Conservation (phyloP, 2,329 filamentous ascomycete species). For the Bimuria novae-zelandiae region DNA sequence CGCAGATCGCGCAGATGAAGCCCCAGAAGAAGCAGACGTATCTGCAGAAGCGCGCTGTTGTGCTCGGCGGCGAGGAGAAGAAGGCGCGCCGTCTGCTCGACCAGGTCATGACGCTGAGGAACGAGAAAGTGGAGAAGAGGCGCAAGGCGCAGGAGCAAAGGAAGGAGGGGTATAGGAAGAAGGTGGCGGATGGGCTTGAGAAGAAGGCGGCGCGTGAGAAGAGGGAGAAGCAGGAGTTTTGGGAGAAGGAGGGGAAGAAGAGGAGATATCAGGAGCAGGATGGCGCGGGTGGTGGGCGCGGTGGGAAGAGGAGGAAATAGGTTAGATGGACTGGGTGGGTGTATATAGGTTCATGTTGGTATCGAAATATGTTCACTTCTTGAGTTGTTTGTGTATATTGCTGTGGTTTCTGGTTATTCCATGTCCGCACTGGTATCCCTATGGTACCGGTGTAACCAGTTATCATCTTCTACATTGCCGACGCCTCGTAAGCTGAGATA, state of each 20-base stretch:
- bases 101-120: slow-evolving; percentile 86
- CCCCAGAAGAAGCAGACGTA: slow-evolving; percentile 83
- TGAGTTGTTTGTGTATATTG: too few relatives aligned
- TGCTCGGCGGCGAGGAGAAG: slow-evolving; percentile 81
- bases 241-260: slow-evolving; percentile 87
- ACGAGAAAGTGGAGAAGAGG: slow-evolving; percentile 87
- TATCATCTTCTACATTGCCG: slow-evolving; percentile 49
- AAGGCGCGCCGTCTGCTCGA: slow-evolving; percentile 87
- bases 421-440: not conserved
- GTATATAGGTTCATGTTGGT: not conserved
- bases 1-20: slow-evolving; percentile 82
- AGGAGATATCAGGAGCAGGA: slow-evolving; percentile 62
- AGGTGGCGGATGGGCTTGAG: slow-evolving; percentile 79
- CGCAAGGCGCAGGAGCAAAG: slow-evolving; percentile 86
- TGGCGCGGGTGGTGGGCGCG: slow-evolving; percentile 49
- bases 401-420: not conserved
- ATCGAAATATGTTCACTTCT: not conserved
- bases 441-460: not conserved
- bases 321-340: not conserved
- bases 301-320: slow-evolving; percentile 37
- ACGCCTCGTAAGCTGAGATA: slow-evolving; percentile 67
- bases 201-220: slow-evolving; percentile 87
- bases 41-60: slow-evolving; percentile 94
- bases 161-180: slow-evolving; percentile 77
- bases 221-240: slow-evolving; percentile 89